Conservation (phyloP, 805 yeast genomes). For the Saccharomycopsis amapae region DNA sequence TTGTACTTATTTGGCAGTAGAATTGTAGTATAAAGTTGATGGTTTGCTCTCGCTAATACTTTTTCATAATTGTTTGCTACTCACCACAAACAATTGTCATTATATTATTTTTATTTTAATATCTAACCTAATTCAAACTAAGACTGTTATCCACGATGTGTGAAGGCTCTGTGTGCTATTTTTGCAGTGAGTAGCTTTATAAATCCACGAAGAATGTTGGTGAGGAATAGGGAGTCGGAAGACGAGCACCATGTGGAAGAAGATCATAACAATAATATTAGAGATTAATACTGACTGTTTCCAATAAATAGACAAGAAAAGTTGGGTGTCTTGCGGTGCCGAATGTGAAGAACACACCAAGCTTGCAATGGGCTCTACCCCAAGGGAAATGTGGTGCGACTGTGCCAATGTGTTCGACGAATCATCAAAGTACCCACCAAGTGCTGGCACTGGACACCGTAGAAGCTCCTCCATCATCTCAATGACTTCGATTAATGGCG, state of each 20-base stretch:
- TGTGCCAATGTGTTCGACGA: conserved; percentile 16
- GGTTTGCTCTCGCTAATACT: too few relatives aligned
- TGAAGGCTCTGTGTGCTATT: conserved; percentile 13
- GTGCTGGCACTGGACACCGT: conserved; percentile 18
- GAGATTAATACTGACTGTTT: background rate
- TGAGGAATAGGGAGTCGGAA: background rate
- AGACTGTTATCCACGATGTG: too few relatives aligned
- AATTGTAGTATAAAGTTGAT: too few relatives aligned
- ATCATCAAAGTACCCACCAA: conserved; percentile 13
- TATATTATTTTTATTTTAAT: too few relatives aligned
- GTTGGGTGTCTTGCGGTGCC: conserved; percentile 11
- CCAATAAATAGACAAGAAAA: conserved; percentile 10
- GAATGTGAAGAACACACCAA: conserved; percentile 7
- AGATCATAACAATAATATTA: background rate
- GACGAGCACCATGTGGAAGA: background rate
- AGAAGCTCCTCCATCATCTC: conserved; percentile 9
- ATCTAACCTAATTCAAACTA: too few relatives aligned
- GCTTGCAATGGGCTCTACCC: conserved; percentile 11
- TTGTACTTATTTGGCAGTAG: too few relatives aligned
- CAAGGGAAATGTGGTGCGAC: conserved; percentile 15
- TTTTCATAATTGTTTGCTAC: too few relatives aligned
- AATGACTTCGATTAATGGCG: too few relatives aligned
- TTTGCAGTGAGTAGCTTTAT: conserved; percentile 10
- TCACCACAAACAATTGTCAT: too few relatives aligned
- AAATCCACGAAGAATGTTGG: background rate